A percentile compares a stretch with the other conserved stretches of the same genome.
Evolutionary conservation across 495 filamentous ascomycete species (phyloP).

Genomic region (Letharia columbiana): DNA sequence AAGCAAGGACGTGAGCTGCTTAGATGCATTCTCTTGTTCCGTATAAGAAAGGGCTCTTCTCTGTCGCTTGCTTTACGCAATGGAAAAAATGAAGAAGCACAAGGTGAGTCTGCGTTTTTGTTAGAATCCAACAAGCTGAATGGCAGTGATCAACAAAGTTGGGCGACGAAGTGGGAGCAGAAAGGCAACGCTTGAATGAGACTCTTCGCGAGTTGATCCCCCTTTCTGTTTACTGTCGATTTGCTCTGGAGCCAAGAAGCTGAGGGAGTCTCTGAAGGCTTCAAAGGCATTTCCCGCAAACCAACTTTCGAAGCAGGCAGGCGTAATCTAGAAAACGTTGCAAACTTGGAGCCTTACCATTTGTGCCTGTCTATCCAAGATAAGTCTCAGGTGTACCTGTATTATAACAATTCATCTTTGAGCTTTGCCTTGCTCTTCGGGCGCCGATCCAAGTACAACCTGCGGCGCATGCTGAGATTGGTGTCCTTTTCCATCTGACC

Average conservation of each 20-base stretch:
- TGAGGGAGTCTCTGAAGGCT: neutral
- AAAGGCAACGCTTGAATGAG: neutral
- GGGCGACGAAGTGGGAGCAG: neutral
- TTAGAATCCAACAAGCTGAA: neutral
- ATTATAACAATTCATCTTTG: neutral
- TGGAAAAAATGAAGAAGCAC: neutral
- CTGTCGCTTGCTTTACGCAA: neutral
- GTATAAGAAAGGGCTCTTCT: neutral
- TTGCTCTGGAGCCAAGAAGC: neutral
- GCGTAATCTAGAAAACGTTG: neutral
- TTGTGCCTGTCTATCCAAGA: neutral
- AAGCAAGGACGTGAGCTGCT: slow-evolving; percentile 9
- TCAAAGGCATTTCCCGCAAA: neutral
- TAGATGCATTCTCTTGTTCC: neutral
- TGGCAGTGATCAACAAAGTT: neutral
- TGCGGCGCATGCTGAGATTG: neutral
- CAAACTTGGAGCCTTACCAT: neutral
- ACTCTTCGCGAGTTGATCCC: neutral
- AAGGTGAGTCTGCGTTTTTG: neutral
- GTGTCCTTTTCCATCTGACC: neutral
- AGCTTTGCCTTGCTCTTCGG: neutral
- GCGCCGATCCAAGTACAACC: neutral
- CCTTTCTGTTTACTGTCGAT: too few species aligned
- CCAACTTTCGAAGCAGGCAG: neutral
- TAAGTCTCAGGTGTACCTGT: neutral